Conservation (phyloP, 495 filamentous ascomycete species). For the Hypoxylon trugodes region DNA sequence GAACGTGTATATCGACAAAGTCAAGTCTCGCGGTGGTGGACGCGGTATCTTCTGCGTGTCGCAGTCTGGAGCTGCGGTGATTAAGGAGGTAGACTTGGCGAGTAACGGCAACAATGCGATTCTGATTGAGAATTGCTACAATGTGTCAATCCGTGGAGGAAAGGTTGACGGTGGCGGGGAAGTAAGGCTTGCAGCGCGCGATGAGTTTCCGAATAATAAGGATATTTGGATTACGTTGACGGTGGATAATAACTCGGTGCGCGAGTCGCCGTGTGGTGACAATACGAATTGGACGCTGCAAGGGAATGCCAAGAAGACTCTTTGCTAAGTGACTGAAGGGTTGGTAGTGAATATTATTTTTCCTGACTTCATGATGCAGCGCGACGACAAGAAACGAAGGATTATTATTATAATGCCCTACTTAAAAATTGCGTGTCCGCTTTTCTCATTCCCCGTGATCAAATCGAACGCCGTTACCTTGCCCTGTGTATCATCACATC, state of each 20-base stretch:
- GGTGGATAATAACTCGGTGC: conserved; percentile 51
- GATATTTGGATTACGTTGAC: conserved; percentile 53
- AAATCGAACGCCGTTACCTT: no score
- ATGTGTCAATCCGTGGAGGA: conserved; percentile 51
- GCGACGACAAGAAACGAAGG: no score
- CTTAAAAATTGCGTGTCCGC: no score
- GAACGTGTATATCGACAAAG: conserved; percentile 54
- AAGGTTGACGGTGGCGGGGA: conserved; percentile 56
- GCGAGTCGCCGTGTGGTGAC: conserved; percentile 53
- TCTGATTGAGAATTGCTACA: conserved; percentile 60
- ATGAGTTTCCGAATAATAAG: conserved; percentile 54
- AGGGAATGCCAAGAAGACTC: conserved; percentile 45
- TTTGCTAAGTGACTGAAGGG: no score
- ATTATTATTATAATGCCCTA: no score
- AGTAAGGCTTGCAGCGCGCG: conserved; percentile 51
- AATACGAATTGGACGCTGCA: conserved; percentile 53
- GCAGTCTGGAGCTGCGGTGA: conserved; percentile 52
- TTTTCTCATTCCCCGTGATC: no score
- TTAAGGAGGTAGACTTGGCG: conserved; percentile 49
- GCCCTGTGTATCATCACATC: no score
- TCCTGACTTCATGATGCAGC: no score
- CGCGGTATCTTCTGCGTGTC: conserved; percentile 60
- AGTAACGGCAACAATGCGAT: conserved; percentile 58
- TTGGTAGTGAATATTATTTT: no score
- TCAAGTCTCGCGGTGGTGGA: conserved; percentile 56